A percentile compares a stretch with the other conserved stretches of the same genome.
Evolutionary conservation across 345 rosid species (phyloP).

Genomic region (Populus davidiana): DNA sequence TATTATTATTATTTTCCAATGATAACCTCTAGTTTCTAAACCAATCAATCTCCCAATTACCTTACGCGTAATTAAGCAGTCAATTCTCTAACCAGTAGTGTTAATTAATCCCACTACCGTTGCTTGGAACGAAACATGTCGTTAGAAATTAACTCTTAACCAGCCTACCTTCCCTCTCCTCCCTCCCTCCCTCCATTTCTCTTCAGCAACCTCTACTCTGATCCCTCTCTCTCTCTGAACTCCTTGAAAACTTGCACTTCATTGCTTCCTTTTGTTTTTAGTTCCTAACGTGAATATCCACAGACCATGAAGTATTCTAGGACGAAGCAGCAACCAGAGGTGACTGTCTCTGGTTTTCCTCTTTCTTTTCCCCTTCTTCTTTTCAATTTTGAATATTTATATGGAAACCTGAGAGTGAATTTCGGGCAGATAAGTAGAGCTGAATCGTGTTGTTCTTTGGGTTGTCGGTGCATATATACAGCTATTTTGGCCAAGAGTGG

Average conservation of each 20-base stretch:
- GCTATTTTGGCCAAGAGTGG: constrained; percentile 73
- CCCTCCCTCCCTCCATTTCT: not conserved
- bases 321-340: constrained; percentile 43
- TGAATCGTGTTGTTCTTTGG: constrained; percentile 72
- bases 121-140: not conserved
- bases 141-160: not conserved
- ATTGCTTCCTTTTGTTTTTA: not conserved
- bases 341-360: constrained; percentile 16
- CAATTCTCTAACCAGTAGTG: not conserved
- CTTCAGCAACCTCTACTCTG: not conserved
- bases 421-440: constrained; percentile 45
- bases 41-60: not conserved
- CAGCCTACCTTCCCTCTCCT: not conserved
- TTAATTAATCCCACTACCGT: not conserved
- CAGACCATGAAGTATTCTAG: constrained; percentile 37
- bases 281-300: not conserved
- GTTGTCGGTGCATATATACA: constrained; percentile 81
- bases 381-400: not conserved
- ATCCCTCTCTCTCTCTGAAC: not conserved
- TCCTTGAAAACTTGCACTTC: not conserved
- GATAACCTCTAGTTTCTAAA: not conserved
- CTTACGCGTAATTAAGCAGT: not conserved
- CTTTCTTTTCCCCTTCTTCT: not conserved
- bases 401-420: constrained; percentile 19
- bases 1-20: not conserved